phyloP scores from a whole-genome alignment of 176 grass and related monocot species.

The Ananas comosus region DNA sequence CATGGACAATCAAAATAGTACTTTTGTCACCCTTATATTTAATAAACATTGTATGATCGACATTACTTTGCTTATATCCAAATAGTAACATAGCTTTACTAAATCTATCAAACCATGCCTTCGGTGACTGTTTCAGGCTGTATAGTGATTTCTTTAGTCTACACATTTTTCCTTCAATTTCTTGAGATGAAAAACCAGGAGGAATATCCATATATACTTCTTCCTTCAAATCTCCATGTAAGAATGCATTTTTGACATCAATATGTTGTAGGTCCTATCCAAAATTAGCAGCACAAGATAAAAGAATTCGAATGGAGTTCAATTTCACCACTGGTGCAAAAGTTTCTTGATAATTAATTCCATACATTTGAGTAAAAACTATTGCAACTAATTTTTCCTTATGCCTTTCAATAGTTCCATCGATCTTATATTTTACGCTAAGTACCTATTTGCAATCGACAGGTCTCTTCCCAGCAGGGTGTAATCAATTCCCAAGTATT shows the following conservation, averaged over 20 bases:
- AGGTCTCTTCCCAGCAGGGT: neutral
- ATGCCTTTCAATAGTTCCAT: slow-evolving; percentile 1
- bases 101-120: neutral
- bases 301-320: neutral
- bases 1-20: neutral
- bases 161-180: neutral
- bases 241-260: neutral
- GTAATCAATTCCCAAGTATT: neutral
- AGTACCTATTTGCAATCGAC: neutral
- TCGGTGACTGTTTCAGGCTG: neutral
- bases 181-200: neutral
- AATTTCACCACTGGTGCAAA: neutral
- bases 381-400: neutral
- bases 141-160: neutral
- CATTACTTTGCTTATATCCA: neutral
- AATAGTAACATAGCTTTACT: neutral
- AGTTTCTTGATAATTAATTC: neutral
- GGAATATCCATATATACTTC: neutral
- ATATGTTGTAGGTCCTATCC: neutral
- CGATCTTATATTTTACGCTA: neutral
- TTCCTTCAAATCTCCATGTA: neutral
- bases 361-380: neutral
- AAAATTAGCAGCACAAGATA: neutral
- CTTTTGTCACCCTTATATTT: neutral
- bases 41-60: neutral